These are phyloP conservation scores for Diutina sp. DNA, from an alignment of 1,139 yeast species.

Conservation along the genomic window DNA sequence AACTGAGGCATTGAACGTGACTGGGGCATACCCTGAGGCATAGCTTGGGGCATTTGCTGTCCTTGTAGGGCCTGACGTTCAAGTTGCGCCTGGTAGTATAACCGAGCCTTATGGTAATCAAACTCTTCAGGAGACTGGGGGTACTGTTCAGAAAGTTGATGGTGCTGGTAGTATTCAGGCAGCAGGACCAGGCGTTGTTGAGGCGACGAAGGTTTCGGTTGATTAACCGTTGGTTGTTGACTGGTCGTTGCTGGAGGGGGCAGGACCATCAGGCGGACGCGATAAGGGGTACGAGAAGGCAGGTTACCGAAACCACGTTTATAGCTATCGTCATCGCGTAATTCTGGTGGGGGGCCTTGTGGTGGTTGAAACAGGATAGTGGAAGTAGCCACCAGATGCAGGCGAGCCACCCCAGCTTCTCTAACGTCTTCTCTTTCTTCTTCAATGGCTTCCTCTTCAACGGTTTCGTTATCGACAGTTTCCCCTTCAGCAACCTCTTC, in stretches of 20 bases:
- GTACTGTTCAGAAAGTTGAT: no score
- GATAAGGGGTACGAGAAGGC: neutral
- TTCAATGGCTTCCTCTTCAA: neutral
- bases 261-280: neutral
- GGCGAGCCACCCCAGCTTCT: neutral
- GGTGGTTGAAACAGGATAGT: neutral
- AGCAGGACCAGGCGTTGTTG: no score
- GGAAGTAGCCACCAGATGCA: neutral
- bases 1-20: neutral
- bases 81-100: neutral
- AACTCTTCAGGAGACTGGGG: no score
- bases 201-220: no score
- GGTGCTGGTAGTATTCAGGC: no score
- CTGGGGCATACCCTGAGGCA: neutral
- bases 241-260: neutral
- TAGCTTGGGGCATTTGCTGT: neutral
- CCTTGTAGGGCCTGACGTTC: neutral
- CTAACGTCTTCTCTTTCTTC: neutral
- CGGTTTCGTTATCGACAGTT: neutral
- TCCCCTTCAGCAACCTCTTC: neutral
- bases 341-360: neutral
- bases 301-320: neutral
- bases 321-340: neutral
- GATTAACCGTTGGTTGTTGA: no score
- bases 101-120: neutral